Base-by-base conservation (phyloP, 768 basidiomycete genomes). In the Xerocomellus intermedius region DNA sequence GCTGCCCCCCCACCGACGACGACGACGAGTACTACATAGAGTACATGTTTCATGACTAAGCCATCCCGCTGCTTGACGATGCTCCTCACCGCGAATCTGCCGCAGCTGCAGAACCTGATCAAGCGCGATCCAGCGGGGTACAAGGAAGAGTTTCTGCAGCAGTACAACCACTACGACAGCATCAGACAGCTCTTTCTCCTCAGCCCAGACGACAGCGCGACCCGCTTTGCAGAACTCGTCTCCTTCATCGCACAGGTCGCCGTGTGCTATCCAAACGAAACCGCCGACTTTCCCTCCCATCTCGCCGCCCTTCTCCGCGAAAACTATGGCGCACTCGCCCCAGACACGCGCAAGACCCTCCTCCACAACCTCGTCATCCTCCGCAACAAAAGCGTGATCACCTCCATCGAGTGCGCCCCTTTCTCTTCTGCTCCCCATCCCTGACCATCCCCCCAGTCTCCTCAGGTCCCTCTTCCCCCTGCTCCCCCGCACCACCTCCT, bases 81-180 rank as follows among this genome's bases (percentile, higher is more conserved):
- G n/a, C n/a, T 94, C 52, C 81, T 96, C 61, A 87, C 91, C 32
- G 83, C 90, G 16, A 96, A 96, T 67, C 82, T 98, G 9, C 95
- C 97, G 0, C 93, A 97, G 67, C 80, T 99, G 8, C 96, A 98
- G 71, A 98, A 98, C 69, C 79, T 98, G 50, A 94, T 99, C 71
- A 99, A 99, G 69, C 83, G 97, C 42, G 93, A 97, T 69, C 91
- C 96, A 4, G 72, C 75, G 9, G 86, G 83, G 0, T 98, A 99
- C 77, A 89, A 84, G 68, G 96, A 98, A 57, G 97, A 99, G 64
- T 99, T 98, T 63, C 68, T 94, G 16, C 93, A 93, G 60, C 96
- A 99, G 79, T 97, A 94, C 88, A 91, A 91, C 56, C 92, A 96
- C 71, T 98, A 95, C 74, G 83, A 89, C 62, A 89, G 86, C 60